These are phyloP conservation scores for Aspergillus awamori DNA, from an alignment of 2,329 filamentous ascomycete genomes.

Conservation along the genomic window DNA sequence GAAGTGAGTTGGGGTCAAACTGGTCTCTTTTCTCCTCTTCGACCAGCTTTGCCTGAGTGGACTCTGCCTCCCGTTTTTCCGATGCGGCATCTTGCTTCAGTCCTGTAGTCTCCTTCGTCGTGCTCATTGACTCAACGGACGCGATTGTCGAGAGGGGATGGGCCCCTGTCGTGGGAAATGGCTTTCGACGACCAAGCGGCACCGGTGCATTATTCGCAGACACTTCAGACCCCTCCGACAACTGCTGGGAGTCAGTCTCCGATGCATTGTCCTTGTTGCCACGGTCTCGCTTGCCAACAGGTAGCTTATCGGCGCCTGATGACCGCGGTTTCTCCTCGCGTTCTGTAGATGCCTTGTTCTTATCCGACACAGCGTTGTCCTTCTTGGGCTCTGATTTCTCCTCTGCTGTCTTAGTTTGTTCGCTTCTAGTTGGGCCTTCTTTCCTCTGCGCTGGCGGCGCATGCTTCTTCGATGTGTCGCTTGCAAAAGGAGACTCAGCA, in stretches of 20 bases:
- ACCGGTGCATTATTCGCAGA: conserved; percentile 42
- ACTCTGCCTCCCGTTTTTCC: conserved; percentile 24
- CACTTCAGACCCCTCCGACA: conserved; percentile 43
- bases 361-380: conserved; percentile 15
- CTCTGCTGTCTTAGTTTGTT: conserved; percentile 19
- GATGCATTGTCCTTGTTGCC: conserved; percentile 33
- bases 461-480: conserved; percentile 30
- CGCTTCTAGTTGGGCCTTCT: conserved; percentile 20
- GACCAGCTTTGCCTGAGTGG: conserved; percentile 21
- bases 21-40: conserved; percentile 51
- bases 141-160: conserved; percentile 61
- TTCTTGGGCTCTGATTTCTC: conserved; percentile 13
- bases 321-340: conserved; percentile 20
- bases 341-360: conserved; percentile 18
- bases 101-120: conserved; percentile 26
- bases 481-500: conserved; percentile 31
- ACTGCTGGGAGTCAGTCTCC: conserved; percentile 31
- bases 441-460: conserved; percentile 26
- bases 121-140: conserved; percentile 57
- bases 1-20: conserved; percentile 46
- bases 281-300: conserved; percentile 17
- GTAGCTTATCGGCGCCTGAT: conserved; percentile 16
- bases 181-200: conserved; percentile 46
- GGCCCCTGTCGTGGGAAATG: conserved; percentile 56
- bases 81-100: conserved; percentile 26